Percentiles rank a stretch among this genome's conserved stretches.
Conservation (phyloP, 2,329 filamentous ascomycete species). For the Arthrobotrys conoides region DNA sequence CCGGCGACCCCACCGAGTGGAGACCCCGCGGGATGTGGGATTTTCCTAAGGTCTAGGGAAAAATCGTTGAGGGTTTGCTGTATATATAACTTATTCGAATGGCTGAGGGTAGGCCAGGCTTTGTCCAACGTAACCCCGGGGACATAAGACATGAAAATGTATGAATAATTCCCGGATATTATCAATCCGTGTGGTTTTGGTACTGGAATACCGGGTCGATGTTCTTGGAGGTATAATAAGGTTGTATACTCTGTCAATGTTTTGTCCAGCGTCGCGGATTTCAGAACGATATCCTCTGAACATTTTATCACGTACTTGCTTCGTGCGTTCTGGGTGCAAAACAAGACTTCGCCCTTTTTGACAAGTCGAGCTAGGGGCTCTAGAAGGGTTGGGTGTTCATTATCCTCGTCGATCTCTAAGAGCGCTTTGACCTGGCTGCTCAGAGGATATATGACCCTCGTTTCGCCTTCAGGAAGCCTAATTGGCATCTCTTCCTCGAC, state of each 20-base stretch:
- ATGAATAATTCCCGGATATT: too few relatives aligned
- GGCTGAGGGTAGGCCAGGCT: too few relatives aligned
- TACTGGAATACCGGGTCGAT: slow-evolving; percentile 34
- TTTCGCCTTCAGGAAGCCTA: too few relatives aligned
- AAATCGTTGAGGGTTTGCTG: slow-evolving; percentile 37
- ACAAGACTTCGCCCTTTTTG: slow-evolving; percentile 33
- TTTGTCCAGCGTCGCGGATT: too few relatives aligned
- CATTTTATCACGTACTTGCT: slow-evolving; percentile 41
- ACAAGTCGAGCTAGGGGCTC: slow-evolving; percentile 22
- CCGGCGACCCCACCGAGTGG: slow-evolving; percentile 39
- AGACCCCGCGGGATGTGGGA: slow-evolving; percentile 36
- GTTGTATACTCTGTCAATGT: slow-evolving; percentile 39
- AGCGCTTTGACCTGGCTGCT: too few relatives aligned
- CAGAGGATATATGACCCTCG: too few relatives aligned
- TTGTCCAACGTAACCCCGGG: too few relatives aligned
- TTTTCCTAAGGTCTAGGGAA: slow-evolving; percentile 39
- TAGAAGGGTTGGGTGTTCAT: neutral
- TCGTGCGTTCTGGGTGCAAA: slow-evolving; percentile 21
- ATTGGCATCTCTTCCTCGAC: too few relatives aligned
- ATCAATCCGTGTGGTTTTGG: slow-evolving; percentile 37
- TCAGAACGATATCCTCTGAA: slow-evolving; percentile 37
- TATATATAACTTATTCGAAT: too few relatives aligned
- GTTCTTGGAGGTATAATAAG: slow-evolving; percentile 37
- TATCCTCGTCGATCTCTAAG: too few relatives aligned
- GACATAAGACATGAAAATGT: too few relatives aligned